These are phyloP conservation scores for Dianthus caryophyllus DNA, from an alignment of 148 eudicot species.

Conservation along the genomic window DNA sequence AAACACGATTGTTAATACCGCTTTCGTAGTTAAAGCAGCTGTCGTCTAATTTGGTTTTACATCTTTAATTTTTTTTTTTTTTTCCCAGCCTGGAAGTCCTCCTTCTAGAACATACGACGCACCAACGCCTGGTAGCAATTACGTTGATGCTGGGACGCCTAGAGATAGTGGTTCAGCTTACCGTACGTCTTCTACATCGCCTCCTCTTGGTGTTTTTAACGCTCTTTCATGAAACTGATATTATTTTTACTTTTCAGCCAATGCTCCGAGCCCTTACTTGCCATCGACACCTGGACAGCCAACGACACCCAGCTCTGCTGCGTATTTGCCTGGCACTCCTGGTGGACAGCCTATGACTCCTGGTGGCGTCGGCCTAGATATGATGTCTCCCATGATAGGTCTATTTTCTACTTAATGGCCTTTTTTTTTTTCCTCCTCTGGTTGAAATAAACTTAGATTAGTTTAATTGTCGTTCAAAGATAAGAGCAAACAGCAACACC, in stretches of 20 bases:
- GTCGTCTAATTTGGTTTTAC: constrained; percentile 3
- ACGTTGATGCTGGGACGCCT: constrained; percentile 84
- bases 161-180: constrained; percentile 77
- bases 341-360: constrained; percentile 99
- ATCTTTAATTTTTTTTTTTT: constrained; percentile 5
- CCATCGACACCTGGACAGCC: constrained; percentile 98
- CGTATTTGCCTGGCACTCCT: constrained; percentile 94
- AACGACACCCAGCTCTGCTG: constrained; percentile 84
- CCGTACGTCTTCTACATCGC: constrained; percentile 36
- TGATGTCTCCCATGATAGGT: constrained; percentile 97
- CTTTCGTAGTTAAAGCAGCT: constrained; percentile 8
- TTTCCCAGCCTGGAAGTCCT: constrained; percentile 83
- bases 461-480: too few relatives aligned
- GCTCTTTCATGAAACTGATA: neutral
- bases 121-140: constrained; percentile 84
- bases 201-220: neutral
- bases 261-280: constrained; percentile 97
- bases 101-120: constrained; percentile 84
- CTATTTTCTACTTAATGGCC: constrained; percentile 8
- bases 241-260: constrained; percentile 41
- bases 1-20: constrained; percentile 9
- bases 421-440: neutral
- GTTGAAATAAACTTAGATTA: too few relatives aligned
- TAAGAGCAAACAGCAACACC: too few relatives aligned
- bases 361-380: constrained; percentile 87